These are phyloP conservation scores for Exophiala sp. DNA, from an alignment of 2,329 filamentous ascomycete species.

Conservation along the genomic window DNA sequence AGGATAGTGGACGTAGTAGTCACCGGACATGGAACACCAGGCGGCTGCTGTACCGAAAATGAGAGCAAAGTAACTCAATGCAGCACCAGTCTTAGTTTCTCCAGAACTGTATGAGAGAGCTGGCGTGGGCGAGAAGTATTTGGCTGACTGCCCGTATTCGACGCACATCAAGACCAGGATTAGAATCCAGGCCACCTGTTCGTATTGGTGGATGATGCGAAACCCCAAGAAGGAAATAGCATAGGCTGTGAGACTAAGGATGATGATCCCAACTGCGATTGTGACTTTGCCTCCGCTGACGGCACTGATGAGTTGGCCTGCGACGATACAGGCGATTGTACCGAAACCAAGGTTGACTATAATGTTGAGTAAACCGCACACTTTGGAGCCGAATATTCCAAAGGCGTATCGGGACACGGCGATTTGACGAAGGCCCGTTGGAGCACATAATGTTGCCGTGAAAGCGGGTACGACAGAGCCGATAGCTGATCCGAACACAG, in stretches of 20 bases:
- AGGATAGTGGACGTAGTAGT: slow-evolving; percentile 31
- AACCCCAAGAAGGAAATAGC: slow-evolving; percentile 28
- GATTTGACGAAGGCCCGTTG: slow-evolving; percentile 27
- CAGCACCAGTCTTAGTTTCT: slow-evolving; percentile 24
- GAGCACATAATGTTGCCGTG: not conserved
- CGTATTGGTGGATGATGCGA: slow-evolving; percentile 27
- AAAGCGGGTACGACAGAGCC: slow-evolving; percentile 12
- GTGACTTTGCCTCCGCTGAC: slow-evolving; percentile 31
- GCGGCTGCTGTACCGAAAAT: slow-evolving; percentile 28
- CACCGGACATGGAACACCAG: slow-evolving; percentile 28
- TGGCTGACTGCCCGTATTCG: not conserved
- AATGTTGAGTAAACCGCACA: slow-evolving; percentile 27
- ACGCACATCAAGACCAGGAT: slow-evolving; percentile 19
- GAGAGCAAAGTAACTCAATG: slow-evolving; percentile 41
- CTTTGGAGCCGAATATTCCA: slow-evolving; percentile 27
- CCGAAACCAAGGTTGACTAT: slow-evolving; percentile 27
- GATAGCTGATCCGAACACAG: slow-evolving; percentile 18
- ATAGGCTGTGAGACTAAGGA: slow-evolving; percentile 26
- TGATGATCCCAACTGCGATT: slow-evolving; percentile 30
- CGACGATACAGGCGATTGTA: slow-evolving; percentile 31
- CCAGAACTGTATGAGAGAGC: not conserved
- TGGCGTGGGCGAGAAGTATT: not conserved
- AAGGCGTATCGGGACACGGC: slow-evolving; percentile 26
- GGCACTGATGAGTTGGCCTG: slow-evolving; percentile 30
- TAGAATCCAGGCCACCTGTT: slow-evolving; percentile 30